Evolutionary conservation across 2,329 filamentous ascomycete species (phyloP), one percentile per base, ranked within the genome.

Genomic region (Apiospora arundinis): DNA sequence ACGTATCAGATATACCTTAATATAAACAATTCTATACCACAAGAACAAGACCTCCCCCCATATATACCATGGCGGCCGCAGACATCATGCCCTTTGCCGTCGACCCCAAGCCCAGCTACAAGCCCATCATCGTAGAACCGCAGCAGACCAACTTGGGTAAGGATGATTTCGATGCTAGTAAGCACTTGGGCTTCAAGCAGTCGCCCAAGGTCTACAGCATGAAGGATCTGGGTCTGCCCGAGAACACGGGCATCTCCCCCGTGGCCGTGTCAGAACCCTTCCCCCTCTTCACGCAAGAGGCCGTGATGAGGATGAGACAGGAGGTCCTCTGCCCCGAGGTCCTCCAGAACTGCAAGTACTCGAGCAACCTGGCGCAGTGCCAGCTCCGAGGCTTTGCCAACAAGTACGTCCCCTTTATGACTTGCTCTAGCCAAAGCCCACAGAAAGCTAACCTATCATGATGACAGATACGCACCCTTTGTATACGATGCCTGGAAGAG

Each of bases 241-340:
- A 88, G 46, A 83, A 85, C 70, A 83, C 82, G 68, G 91, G 90
- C 5, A 84, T 92, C 37, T 92, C 91, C 1, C 85, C 86, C 0
- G 83, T 90, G 67, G 91, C 90, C 16, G 90, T 91, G 69, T 91
- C 90, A 0, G 88, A 92, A 71, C 90, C 90, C 0, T 92, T 92
- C 78, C 84, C 84, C 4, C 83, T 92, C 32, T 92, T 92, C 80
- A 88, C 88, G 14, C 77, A 84, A 44, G 89, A 91, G 66, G 90
- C 90, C 1, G 84, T 92, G 68, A 80, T 87, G 76, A 85, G 87
- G 69, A 92, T 92, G 86, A 85, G 91, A 70, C 81, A 81, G 3
- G 91, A 93, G 78, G 85, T 92, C n/a, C 82, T 92, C 49, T 86
- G 85, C 66, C 83, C 87, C 0, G 83, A 87, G 48, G 88, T 92